Base-by-base conservation (phyloP, 2,329 filamentous ascomycete genomes). In the Cladophialophora psammophila region DNA sequence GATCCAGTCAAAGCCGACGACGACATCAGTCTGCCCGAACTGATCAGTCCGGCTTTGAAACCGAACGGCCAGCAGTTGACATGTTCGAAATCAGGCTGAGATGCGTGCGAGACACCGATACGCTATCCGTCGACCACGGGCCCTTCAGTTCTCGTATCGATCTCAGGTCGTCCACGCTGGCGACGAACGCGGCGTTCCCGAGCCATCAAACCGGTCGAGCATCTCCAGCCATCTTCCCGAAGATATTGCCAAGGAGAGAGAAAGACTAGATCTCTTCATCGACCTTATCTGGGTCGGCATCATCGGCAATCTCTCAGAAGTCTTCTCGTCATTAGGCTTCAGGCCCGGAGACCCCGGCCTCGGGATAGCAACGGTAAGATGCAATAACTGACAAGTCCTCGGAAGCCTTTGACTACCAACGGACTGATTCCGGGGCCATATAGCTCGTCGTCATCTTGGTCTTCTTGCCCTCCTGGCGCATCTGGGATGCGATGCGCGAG, bases 401-500 rank as follows among this genome's bases (percentile, higher is more conserved):
- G 12, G 40, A 50, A n/a, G 32, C 2, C 18, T 31, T n/a, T 31
- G 20, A 42, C n/a, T 13, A 8, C 5, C 38, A 32, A n/a, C 26
- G 15, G 1, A 15, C 57, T 60, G 40, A 60, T 48, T 50, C 31
- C 13, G 36, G n/a, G 31, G 31, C 8, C 34, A 38, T 12, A 15
- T 35, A 60, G 40, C 26, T 40, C 8, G 84, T 84, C 72, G 84
- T 83, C 71, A 77, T 84, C 42, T 77, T 84, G 53, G 81, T 83
- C 40, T 81, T 83, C 48, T 76, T 81, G 12, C 82, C 82, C 8
- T 81, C 81, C 63, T 84, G 82, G 82, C 80, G 84, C 66, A 81
- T 84, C 59, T 84, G 82, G 83, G 78, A 77, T 42, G 83, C 84
- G 66, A 76, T 84, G 20, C 80, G 82, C 65, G 82, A 84, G 73